A percentile compares a stretch with the other conserved stretches of the same genome.
Evolutionary conservation across 441 rosid genomes (phyloP).

Genomic region (Erodium trifolium): DNA sequence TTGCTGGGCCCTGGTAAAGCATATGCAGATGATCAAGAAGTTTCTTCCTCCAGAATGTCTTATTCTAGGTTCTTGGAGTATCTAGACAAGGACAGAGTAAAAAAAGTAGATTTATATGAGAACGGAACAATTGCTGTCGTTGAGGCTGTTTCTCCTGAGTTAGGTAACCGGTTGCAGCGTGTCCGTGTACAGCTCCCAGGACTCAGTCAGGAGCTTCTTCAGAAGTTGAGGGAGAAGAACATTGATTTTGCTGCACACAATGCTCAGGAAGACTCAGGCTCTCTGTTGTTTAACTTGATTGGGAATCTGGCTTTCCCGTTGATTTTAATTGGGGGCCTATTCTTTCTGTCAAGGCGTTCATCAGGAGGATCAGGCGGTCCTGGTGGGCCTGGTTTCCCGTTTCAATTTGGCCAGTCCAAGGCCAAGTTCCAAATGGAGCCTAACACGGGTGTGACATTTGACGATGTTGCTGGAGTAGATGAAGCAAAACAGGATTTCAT

Average conservation of each 20-base stretch:
- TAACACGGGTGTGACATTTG: slow-evolving; percentile 91
- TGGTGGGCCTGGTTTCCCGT: slow-evolving; percentile 91
- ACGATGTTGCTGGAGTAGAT: slow-evolving; percentile 96
- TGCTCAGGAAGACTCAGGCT: slow-evolving; percentile 88
- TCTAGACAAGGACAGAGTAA: slow-evolving; percentile 78
- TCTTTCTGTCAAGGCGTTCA: slow-evolving; percentile 83
- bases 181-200: slow-evolving; percentile 93
- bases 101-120: slow-evolving; percentile 78
- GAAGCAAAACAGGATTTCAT: slow-evolving; percentile 97
- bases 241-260: slow-evolving; percentile 89
- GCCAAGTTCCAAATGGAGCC: slow-evolving; percentile 99
- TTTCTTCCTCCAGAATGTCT: slow-evolving; percentile 94
- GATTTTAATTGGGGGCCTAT: slow-evolving; percentile 72
- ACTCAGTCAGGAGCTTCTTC: slow-evolving; percentile 84
- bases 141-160: slow-evolving; percentile 90
- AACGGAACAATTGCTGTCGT: slow-evolving; percentile 93
- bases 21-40: slow-evolving; percentile 75
- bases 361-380: slow-evolving; percentile 97
- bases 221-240: slow-evolving; percentile 83
- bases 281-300: slow-evolving; percentile 64
- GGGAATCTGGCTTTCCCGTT: slow-evolving; percentile 88
- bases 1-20: slow-evolving; percentile 56
- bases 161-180: slow-evolving; percentile 79
- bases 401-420: slow-evolving; percentile 74
- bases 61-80: slow-evolving; percentile 90